Evolutionary conservation across 805 yeast genomes (phyloP).

Genomic region (Candida awuae): DNA sequence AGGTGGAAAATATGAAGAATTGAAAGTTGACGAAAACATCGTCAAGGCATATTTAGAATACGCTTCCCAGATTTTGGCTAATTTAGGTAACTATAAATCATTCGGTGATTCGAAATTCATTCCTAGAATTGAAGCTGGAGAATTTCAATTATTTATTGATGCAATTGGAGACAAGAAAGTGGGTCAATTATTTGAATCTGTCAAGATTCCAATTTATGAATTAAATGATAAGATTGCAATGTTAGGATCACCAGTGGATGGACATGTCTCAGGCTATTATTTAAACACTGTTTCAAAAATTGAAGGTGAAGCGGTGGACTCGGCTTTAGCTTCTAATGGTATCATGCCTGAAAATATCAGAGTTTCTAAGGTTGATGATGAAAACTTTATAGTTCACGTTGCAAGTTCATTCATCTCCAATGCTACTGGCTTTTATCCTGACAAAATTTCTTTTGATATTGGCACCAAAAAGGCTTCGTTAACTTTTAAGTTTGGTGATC

Average conservation of each 20-base stretch:
- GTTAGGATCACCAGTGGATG: slow-evolving; percentile 72
- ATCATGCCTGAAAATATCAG: slow-evolving; percentile 78
- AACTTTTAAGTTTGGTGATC: slow-evolving; percentile 70
- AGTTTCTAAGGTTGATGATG: slow-evolving; percentile 45
- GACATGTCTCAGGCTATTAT: slow-evolving; percentile 72
- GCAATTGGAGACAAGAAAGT: slow-evolving; percentile 31
- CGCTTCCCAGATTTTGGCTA: slow-evolving; percentile 66
- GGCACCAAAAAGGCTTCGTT: slow-evolving; percentile 37
- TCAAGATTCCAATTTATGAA: slow-evolving; percentile 44
- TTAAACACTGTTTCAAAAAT: slow-evolving; percentile 43
- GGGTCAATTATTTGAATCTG: slow-evolving; percentile 32
- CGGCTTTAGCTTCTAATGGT: slow-evolving; percentile 52
- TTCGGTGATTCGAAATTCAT: slow-evolving; percentile 85
- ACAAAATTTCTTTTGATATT: slow-evolving; percentile 30
- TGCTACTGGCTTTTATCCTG: slow-evolving; percentile 51
- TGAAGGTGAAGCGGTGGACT: slow-evolving; percentile 62
- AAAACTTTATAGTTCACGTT: slow-evolving; percentile 50
- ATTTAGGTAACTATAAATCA: slow-evolving; percentile 74
- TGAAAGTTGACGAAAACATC: slow-evolving; percentile 29
- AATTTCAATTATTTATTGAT: slow-evolving; percentile 43
- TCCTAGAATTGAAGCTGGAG: slow-evolving; percentile 47
- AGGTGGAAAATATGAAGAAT: slow-evolving; percentile 38
- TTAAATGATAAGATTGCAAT: slow-evolving; percentile 41
- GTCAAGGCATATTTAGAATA: slow-evolving; percentile 53
- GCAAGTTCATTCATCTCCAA: slow-evolving; percentile 55